A percentile compares a stretch with the other conserved stretches of the same genome.
Evolutionary conservation across 176 grass and related monocot species (phyloP).

Genomic region (Eremochloa ophiuroides): DNA sequence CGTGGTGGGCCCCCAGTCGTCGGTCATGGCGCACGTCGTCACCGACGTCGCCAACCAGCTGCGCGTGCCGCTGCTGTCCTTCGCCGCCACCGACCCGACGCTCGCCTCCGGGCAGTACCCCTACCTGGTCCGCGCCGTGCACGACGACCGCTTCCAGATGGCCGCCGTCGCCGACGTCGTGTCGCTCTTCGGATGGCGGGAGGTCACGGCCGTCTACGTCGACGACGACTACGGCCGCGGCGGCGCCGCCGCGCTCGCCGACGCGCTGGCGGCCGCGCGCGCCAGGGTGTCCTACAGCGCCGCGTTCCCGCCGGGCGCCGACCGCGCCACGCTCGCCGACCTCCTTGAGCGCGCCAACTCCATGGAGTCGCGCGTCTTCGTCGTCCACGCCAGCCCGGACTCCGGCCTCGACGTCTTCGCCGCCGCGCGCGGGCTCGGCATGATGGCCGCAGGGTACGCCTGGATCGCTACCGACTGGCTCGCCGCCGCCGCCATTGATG

Average conservation of each 20-base stretch:
- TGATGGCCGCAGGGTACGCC: conserved; percentile 62
- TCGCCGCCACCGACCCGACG: conserved; percentile 78
- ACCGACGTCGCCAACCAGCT: conserved; percentile 66
- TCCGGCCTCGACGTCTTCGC: conserved; percentile 61
- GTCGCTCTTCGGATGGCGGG: conserved; percentile 53
- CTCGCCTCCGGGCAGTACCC: conserved; percentile 68
- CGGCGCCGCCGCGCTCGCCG: conserved; percentile 48
- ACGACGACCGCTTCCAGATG: conserved; percentile 70
- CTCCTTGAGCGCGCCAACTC: conserved; percentile 36
- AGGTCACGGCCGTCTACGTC: conserved; percentile 63
- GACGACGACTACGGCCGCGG: conserved; percentile 76
- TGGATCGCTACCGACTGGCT: conserved; percentile 97
- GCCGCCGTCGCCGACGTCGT: conserved; percentile 52
- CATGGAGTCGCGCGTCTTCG: conserved; percentile 72
- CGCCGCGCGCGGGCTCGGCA: conserved; percentile 42
- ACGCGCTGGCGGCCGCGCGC: conserved; percentile 34
- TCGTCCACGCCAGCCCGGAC: conserved; percentile 79
- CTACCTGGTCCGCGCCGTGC: conserved; percentile 57
- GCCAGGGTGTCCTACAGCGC: conserved; percentile 53
- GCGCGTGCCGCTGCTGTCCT: conserved; percentile 69
- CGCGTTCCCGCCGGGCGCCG: conserved; percentile 39
- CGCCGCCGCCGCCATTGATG: conserved; percentile 43
- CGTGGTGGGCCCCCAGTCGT: conserved; percentile 74
- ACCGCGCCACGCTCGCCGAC: conserved; percentile 21
- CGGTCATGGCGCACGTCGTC: conserved; percentile 60